Evolutionary conservation across 257 asterid species (phyloP), one percentile per base, ranked within the genome.

Genomic region (Nemophila menziesii): DNA sequence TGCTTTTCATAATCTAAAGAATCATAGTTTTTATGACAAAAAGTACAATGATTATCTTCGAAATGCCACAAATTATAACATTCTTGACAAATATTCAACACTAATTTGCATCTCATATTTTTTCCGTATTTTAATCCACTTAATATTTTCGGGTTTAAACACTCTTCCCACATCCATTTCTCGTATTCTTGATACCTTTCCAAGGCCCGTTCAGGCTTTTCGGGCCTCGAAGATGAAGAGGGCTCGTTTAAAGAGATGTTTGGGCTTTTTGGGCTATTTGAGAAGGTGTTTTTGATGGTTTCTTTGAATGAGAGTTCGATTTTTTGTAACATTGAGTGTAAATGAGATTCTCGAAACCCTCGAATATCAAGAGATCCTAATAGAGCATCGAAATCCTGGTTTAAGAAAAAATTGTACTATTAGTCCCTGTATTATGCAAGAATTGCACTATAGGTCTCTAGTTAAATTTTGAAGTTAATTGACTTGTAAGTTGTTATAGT

Each of bases 121-220:
- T 53, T 61, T 51, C 83, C 82, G 46, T 55, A 56, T 60, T 49
- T 72, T 49, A 52, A 44, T 24, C 89, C 86, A 43, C 62, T 38
- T 34, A 79, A 52, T 40, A 45, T 40, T 18, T 43, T 54, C 15
- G 73, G 51, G 62, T 58, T 55, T 48, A 60, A 51, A 53, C 93
- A 79, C 67, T 73, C 89, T 43, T 83, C 73, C 86, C 82, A 69
- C 62, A 68, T 71, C 95, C 97, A 87, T 58, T 68, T 55, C 65
- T 72, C 82, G 16, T 64, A 63, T 56, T 73, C 79, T 51, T 53
- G 57, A 44, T 61, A 68, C 55, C 82, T 79, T 16, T 46, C 65
- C 58, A 69, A 21, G 37, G 58, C 49, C 27, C 47, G 41, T 55
- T 45, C 66, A 56, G 55, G 63, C 29, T 52, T 58, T 46, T 60